Evolutionary conservation across 2,329 filamentous ascomycete species (phyloP).

Genomic region (Fusarium acutatum): DNA sequence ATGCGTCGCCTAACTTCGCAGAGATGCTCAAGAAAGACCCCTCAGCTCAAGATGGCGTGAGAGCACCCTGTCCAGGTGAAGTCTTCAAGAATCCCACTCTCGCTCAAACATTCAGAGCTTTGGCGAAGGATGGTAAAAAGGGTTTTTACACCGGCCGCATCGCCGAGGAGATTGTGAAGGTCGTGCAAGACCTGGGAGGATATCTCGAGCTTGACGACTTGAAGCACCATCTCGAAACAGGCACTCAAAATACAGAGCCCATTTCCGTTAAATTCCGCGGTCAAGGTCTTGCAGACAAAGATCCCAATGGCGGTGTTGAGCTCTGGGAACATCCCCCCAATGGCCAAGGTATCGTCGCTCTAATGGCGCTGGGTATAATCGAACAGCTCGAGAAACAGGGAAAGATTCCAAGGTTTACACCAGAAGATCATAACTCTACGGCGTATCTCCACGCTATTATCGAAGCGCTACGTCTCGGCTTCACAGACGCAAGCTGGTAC

Average conservation of each 20-base stretch:
- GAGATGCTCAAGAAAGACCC: conserved; percentile 89
- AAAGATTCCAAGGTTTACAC: conserved; percentile 75
- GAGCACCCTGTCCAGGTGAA: conserved; percentile 82
- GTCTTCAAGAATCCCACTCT: conserved; percentile 87
- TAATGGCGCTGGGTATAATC: conserved; percentile 93
- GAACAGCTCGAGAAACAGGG: conserved; percentile 82
- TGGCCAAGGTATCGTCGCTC: conserved; percentile 91
- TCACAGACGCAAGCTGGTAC: conserved; percentile 91
- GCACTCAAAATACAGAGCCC: conserved; percentile 83
- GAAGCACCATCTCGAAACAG: conserved; percentile 71
- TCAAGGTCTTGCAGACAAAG: conserved; percentile 55
- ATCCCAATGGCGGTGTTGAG: conserved; percentile 66
- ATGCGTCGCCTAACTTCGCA: conserved; percentile 82
- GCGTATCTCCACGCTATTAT: conserved; percentile 87
- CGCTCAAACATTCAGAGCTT: conserved; percentile 79
- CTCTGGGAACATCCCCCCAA: conserved; percentile 98
- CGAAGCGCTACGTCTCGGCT: conserved; percentile 87
- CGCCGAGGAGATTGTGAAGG: conserved; percentile 82
- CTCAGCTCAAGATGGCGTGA: conserved; percentile 70
- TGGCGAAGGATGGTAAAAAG: conserved; percentile 83
- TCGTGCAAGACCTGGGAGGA: conserved; percentile 78
- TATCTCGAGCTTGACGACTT: conserved; percentile 83
- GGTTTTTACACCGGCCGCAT: conserved; percentile 91
- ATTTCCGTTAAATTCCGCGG: conserved; percentile 83
- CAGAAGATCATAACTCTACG: conserved; percentile 81